A percentile compares a stretch with the other conserved stretches of the same genome.
Conservation (phyloP, 2,329 filamentous ascomycete species). For the Epichloe typhina region DNA sequence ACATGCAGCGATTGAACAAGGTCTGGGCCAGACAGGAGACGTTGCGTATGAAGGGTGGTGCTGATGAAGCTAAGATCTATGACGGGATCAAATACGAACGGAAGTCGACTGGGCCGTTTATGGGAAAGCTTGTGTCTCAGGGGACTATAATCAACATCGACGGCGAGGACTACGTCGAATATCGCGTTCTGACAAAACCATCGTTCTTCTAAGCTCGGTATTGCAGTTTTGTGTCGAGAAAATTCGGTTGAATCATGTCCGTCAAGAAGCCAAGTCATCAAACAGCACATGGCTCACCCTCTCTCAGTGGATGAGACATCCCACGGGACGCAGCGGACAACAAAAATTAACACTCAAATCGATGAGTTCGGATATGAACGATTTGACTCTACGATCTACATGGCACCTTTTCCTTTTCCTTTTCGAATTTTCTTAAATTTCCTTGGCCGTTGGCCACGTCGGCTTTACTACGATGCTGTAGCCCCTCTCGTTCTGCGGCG, state of each 20-base stretch:
- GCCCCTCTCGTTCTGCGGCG: background rate
- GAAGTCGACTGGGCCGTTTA: constrained; percentile 45
- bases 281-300: no score
- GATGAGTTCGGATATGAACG: no score
- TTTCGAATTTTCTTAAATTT: no score
- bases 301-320: no score
- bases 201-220: constrained; percentile 38
- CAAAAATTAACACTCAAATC: no score
- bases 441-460: background rate
- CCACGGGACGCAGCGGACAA: no score
- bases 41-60: constrained; percentile 26
- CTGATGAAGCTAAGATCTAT: constrained; percentile 43
- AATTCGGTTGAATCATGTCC: no score
- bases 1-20: constrained; percentile 39
- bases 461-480: background rate
- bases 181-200: constrained; percentile 50
- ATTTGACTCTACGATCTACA: no score
- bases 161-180: constrained; percentile 55
- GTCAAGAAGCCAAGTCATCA: no score
- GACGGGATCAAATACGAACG: constrained; percentile 49
- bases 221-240: background rate
- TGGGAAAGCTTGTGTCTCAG: constrained; percentile 49
- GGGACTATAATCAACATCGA: constrained; percentile 51
- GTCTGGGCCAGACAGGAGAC: constrained; percentile 43
- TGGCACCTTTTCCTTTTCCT: no score